Conservation (phyloP, 495 filamentous ascomycete genomes). For the Aspergillus conjunctus region DNA sequence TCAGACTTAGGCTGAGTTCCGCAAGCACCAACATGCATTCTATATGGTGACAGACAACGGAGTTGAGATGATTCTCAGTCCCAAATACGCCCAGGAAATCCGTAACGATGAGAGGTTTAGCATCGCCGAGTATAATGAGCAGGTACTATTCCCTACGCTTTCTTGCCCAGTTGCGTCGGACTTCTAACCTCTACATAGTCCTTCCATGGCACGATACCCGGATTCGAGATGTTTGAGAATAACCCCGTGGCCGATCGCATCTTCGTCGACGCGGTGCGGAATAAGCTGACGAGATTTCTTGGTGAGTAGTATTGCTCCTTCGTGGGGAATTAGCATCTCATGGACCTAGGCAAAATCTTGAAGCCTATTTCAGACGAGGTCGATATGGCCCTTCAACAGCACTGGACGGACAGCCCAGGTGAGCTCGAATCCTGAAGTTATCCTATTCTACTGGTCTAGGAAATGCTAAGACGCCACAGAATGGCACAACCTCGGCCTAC, state of each 20-base stretch:
- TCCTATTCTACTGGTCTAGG: too few species aligned
- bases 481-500: slow-evolving; percentile 36
- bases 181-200: too few species aligned
- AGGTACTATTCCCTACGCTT: neutral
- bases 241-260: slow-evolving; percentile 1
- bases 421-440: too few species aligned
- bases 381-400: neutral
- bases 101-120: slow-evolving; percentile 9
- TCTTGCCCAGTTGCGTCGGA: too few species aligned
- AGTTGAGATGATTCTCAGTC: slow-evolving; percentile 7
- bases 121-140: slow-evolving; percentile 8
- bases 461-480: slow-evolving; percentile 7
- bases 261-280: slow-evolving; percentile 4
- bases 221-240: slow-evolving; percentile 14
- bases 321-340: neutral
- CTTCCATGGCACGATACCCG: slow-evolving; percentile 7
- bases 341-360: slow-evolving; percentile 1
- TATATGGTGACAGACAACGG: slow-evolving; percentile 7
- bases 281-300: slow-evolving; percentile 10
- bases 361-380: slow-evolving; percentile 2
- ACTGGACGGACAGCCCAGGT: slow-evolving; percentile 11
- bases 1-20: too few species aligned
- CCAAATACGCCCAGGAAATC: slow-evolving; percentile 3
- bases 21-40: slow-evolving; percentile 5
- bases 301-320: neutral